Base-by-base conservation (phyloP, 495 filamentous ascomycete genomes). In the Tuber magnatum region DNA sequence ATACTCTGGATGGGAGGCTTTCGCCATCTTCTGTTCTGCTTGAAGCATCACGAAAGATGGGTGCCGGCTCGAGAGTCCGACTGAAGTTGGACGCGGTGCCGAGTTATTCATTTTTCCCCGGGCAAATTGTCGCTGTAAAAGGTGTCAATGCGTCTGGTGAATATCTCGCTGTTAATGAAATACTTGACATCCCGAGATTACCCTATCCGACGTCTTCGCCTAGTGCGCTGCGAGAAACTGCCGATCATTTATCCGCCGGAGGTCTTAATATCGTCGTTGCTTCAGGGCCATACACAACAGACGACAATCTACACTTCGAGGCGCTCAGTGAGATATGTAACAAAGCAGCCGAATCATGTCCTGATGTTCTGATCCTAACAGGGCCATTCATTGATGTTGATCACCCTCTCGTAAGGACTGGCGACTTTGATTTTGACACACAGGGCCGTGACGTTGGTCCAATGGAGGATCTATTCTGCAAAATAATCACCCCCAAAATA, bases 381-480 rank as follows among this genome's bases (percentile, higher is more conserved):
- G 95, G 95, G 0, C 95, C 95, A 3, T 97, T 98, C 82, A 86
- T 99, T 73, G 95, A 98, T 82, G 85, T 89, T 68, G 93, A 96
- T 76, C 95, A 99, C 80, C 94, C 95, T 6, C 85, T 95, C n/a
- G 87, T 99, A 71, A 90, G 91, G 73, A 88, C 90, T 2, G 95
- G 95, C 35, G 93, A 97, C 81, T 97, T 97, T 80, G 94, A 97
- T 79, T 87, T 97, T 39, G 56, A 65, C 4, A 65, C 12, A 35
- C 28, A 3, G 56, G 12, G 4, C 12, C 12, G 6, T 65, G 56
- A 65, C 28, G 28, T n/a, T 84, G 80, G 77, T 12, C 96, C 93
- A 14, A 87, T 99, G 78, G 86, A 89, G 18, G 92, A 92, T 43
- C 87, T 94, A 38, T 99, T 99, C 86, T 90, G 91, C 68, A 88